These are phyloP conservation scores for Leccinum griseonigrum DNA, from an alignment of 1,284 basidiomycete species.

Conservation along the genomic window DNA sequence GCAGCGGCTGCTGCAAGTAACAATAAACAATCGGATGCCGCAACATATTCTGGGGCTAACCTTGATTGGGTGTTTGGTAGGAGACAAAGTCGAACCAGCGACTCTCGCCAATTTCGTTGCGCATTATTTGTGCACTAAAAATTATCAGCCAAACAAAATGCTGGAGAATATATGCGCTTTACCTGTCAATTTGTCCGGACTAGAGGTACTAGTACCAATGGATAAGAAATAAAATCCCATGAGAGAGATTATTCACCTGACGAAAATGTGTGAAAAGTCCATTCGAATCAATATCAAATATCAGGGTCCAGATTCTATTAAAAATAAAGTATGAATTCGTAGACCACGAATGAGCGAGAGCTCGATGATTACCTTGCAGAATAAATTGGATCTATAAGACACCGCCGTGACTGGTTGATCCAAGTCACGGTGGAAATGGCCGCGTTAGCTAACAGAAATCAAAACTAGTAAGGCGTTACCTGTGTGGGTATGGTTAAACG, in stretches of 20 bases:
- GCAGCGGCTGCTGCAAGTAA: slow-evolving; percentile 57
- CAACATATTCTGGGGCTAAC: slow-evolving; percentile 37
- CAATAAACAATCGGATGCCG: not conserved
- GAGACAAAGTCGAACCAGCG: slow-evolving; percentile 97
- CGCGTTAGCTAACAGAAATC: slow-evolving; percentile 4
- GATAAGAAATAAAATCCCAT: slow-evolving; percentile 13
- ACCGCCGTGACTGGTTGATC: slow-evolving; percentile 73
- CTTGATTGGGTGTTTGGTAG: slow-evolving; percentile 81
- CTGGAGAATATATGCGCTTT: slow-evolving; percentile 19
- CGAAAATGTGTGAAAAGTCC: slow-evolving; percentile 80
- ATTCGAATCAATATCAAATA: slow-evolving; percentile 72
- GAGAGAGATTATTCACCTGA: slow-evolving; percentile 46
- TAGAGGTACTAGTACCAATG: slow-evolving; percentile 28
- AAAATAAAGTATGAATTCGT: slow-evolving; percentile 8
- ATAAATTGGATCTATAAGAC: slow-evolving; percentile 88
- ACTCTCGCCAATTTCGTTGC: slow-evolving; percentile 79
- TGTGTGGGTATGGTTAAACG: slow-evolving; percentile 52
- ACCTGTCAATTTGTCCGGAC: slow-evolving; percentile 87
- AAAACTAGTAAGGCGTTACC: slow-evolving; percentile 30
- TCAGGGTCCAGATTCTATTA: slow-evolving; percentile 73
- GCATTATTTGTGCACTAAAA: slow-evolving; percentile 87
- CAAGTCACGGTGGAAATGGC: slow-evolving; percentile 52
- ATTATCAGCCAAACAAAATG: slow-evolving; percentile 5
- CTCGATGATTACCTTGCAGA: slow-evolving; percentile 64
- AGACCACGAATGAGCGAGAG: slow-evolving; percentile 1